phyloP scores from a whole-genome alignment of 192 early-diverging fungal genomes.

The Gorgonomyces haynaldii region DNA sequence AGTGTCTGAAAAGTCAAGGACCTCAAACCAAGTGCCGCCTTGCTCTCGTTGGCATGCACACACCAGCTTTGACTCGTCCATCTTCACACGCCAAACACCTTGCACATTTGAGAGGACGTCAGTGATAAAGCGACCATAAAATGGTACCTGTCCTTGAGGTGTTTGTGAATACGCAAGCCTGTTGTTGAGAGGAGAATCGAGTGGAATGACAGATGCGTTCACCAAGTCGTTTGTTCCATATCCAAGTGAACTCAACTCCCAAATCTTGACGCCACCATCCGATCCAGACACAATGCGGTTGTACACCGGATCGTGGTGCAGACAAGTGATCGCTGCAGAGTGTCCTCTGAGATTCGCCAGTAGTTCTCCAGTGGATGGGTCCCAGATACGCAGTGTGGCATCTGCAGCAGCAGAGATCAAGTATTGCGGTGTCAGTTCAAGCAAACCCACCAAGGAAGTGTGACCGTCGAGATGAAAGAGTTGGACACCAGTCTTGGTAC shows the following conservation, averaged over 20 bases:
- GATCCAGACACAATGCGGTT: slow-evolving; percentile 89
- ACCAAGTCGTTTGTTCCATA: slow-evolving; percentile 12
- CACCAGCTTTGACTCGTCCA: slow-evolving; percentile 71
- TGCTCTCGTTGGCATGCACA: slow-evolving; percentile 50
- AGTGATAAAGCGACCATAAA: slow-evolving; percentile 61
- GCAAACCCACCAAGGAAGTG: slow-evolving; percentile 82
- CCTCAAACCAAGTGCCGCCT: slow-evolving; percentile 63
- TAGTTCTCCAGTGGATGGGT: slow-evolving; percentile 52
- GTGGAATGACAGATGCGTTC: slow-evolving; percentile 7
- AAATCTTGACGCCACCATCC: slow-evolving; percentile 88
- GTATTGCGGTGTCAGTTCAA: slow-evolving; percentile 72
- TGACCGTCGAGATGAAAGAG: slow-evolving; percentile 73
- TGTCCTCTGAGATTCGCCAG: slow-evolving; percentile 63
- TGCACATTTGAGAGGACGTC: slow-evolving; percentile 71
- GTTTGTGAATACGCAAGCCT: slow-evolving; percentile 25
- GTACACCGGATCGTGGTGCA: slow-evolving; percentile 81
- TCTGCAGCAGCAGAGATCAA: slow-evolving; percentile 95
- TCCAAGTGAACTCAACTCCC: slow-evolving; percentile 72
- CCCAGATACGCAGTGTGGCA: slow-evolving; percentile 86
- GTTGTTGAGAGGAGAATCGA: slow-evolving; percentile 1
- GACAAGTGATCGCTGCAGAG: slow-evolving; percentile 88
- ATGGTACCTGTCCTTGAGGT: slow-evolving; percentile 25
- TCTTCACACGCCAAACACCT: slow-evolving; percentile 90
- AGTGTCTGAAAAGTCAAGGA: slow-evolving; percentile 69
- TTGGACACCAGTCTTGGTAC: slow-evolving; percentile 66